Evolutionary conservation across 768 basidiomycete genomes (phyloP).

Genomic region (Tricholoma bakamatsutake): DNA sequence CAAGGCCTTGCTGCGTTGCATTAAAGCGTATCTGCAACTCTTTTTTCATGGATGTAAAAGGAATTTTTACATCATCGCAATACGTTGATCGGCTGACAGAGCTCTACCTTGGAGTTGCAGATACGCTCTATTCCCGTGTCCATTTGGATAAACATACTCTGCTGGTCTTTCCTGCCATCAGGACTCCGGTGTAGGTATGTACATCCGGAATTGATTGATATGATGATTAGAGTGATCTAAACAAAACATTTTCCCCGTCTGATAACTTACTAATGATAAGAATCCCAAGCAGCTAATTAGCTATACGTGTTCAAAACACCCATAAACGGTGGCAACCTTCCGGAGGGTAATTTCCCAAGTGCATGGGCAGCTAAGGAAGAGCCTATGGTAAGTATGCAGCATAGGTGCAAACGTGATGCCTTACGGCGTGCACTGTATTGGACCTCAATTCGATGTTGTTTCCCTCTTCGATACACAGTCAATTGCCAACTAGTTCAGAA

Average conservation of each 20-base stretch:
- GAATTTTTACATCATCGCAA: too few species aligned
- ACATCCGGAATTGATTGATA: not conserved
- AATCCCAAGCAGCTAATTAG: not conserved
- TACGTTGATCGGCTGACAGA: too few species aligned
- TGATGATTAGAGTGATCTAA: not conserved
- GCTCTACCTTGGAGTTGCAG: too few species aligned
- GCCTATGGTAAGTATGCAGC: constrained; percentile 1
- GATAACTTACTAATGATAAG: not conserved
- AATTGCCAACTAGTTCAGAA: constrained; percentile 51
- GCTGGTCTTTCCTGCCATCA: not conserved
- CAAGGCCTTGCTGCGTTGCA: too few species aligned
- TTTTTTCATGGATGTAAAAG: too few species aligned
- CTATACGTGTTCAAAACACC: constrained; percentile 40
- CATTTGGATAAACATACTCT: too few species aligned
- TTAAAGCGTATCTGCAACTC: too few species aligned
- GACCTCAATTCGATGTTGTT: constrained; percentile 60
- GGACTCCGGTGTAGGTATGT: not conserved
- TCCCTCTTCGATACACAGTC: constrained; percentile 58
- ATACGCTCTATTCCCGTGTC: too few species aligned
- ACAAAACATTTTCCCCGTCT: not conserved
- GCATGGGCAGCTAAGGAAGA: constrained; percentile 44
- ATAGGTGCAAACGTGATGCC: constrained; percentile 10
- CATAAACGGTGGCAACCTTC: constrained; percentile 59
- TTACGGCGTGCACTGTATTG: constrained; percentile 61
- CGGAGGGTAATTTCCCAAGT: constrained; percentile 39